A percentile compares a stretch with the other conserved stretches of the same genome.
Evolutionary conservation across 2,329 filamentous ascomycete species (phyloP).

Genomic region (Lecanosticta acicola): DNA sequence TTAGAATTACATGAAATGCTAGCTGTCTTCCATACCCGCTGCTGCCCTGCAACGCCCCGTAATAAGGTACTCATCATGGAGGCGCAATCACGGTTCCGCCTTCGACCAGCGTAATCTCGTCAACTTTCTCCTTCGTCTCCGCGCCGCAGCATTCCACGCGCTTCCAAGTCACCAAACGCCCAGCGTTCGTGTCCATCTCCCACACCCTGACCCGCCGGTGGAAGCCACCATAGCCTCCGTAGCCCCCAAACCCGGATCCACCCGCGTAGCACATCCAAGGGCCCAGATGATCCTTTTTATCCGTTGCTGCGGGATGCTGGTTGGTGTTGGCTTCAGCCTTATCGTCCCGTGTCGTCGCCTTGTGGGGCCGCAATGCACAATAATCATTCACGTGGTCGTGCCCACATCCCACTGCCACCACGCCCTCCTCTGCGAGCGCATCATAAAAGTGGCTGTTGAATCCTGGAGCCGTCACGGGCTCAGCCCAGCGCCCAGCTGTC

Average conservation of each 20-base stretch:
- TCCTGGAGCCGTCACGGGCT: slow-evolving; percentile 77
- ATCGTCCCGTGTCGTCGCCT: slow-evolving; percentile 8
- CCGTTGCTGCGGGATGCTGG: slow-evolving; percentile 5
- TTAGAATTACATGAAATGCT: background rate
- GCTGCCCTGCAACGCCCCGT: background rate
- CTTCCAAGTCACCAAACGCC: slow-evolving; percentile 87
- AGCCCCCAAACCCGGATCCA: slow-evolving; percentile 86
- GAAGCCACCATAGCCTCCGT: slow-evolving; percentile 84
- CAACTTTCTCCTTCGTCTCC: slow-evolving; percentile 49
- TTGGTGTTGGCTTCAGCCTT: slow-evolving; percentile 4
- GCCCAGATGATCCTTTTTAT: slow-evolving; percentile 20
- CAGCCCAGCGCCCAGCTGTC: slow-evolving; percentile 66
- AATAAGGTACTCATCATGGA: slow-evolving; percentile 2
- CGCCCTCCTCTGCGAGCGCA: slow-evolving; percentile 76
- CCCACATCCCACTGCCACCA: slow-evolving; percentile 83
- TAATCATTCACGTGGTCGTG: slow-evolving; percentile 98
- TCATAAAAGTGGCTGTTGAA: slow-evolving; percentile 94
- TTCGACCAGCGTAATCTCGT: slow-evolving; percentile 58
- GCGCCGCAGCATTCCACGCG: slow-evolving; percentile 60
- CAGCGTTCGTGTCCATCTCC: slow-evolving; percentile 88
- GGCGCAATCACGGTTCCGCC: slow-evolving; percentile 48
- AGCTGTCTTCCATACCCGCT: background rate
- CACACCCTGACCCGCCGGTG: slow-evolving; percentile 80
- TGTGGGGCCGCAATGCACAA: slow-evolving; percentile 59
- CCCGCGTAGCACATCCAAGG: slow-evolving; percentile 99